Evolutionary conservation across 2,329 filamentous ascomycete genomes (phyloP), one percentile per base, ranked within the genome.

Genomic region (Colletotrichum sojae): DNA sequence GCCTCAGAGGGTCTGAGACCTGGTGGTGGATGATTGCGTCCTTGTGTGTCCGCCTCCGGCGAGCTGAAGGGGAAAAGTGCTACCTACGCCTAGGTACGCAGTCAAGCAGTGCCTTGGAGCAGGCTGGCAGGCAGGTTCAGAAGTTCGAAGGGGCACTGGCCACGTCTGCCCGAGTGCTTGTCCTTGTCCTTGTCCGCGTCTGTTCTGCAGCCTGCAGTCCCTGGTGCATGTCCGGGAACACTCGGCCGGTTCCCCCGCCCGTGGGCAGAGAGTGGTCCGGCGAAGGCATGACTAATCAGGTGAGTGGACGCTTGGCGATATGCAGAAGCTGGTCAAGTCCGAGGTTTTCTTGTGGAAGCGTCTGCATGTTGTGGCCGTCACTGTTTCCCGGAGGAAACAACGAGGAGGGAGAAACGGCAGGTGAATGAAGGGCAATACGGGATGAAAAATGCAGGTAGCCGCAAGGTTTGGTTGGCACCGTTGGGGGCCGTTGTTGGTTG

Each of bases 241-340:
- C 27, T 59, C 61, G 65, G 65, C 39, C 60, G 53, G 27, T 36
- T 55, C 40, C 54, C 54, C 54, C 65, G 55, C 48, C 43, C 13
- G 45, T 51, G 53, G 59, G n/a, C 64, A 67, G 31, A 66, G 43
- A 16, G 48, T 54, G 46, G 60, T 45, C 31, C 27, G 54, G 31
- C 15, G 5, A 36, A 18, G 10, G 20, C 15, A 16, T 65, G 61
- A 51, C 55, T 48, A 65, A 59, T 65, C 48, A 43, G 46, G 22
- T 36, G 31, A 43, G 40, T 40, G 39, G 27, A 39, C 22, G 27
- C 27, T 31, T 62, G 59, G 48, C 43, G 22, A 36, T 36, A 36
- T 36, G 31, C 31, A 36, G 31, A 36, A 31, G 31, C 31, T 3
- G 31, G 31, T 36, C 31, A 16, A 25, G 31, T 20, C 51, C 45